Percentiles rank a stretch among this genome's conserved stretches.
Evolutionary conservation across 768 basidiomycete genomes (phyloP).

Genomic region (Tylopilus balloui): DNA sequence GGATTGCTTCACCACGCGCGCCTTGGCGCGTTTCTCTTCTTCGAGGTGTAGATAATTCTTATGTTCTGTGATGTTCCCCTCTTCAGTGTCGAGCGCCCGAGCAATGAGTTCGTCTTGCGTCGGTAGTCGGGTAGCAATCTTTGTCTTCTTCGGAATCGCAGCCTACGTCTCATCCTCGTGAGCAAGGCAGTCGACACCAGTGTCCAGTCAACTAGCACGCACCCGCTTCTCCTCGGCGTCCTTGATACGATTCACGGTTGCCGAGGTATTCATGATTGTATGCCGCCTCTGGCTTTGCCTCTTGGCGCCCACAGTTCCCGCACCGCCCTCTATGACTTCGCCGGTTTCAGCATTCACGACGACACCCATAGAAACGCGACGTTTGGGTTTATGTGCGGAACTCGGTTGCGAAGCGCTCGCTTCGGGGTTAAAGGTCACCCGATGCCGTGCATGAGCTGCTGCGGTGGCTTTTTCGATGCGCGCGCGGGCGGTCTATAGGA

Average conservation of each 20-base stretch:
- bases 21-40: constrained; percentile 73
- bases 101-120: constrained; percentile 86
- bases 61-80: constrained; percentile 76
- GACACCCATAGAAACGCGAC: constrained; percentile 52
- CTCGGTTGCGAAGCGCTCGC: constrained; percentile 31
- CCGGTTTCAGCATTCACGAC: constrained; percentile 60
- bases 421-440: constrained; percentile 64
- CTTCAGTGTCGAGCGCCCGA: constrained; percentile 81
- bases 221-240: constrained; percentile 62
- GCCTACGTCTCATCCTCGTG: constrained; percentile 36
- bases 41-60: constrained; percentile 74
- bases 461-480: constrained; percentile 61
- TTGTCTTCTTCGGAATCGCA: constrained; percentile 57
- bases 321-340: constrained; percentile 40
- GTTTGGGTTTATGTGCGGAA: constrained; percentile 29
- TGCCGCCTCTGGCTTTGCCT: constrained; percentile 63
- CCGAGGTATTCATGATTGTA: constrained; percentile 68
- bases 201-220: constrained; percentile 6
- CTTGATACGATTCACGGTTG: constrained; percentile 60
- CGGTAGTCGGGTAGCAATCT: constrained; percentile 44
- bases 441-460: constrained; percentile 61
- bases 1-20: constrained; percentile 52
- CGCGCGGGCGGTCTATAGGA: constrained; percentile 47
- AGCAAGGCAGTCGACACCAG: background rate
- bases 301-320: constrained; percentile 22